These are phyloP conservation scores for Diaporthe vexans DNA, from an alignment of 2,329 filamentous ascomycete genomes.

Conservation along the genomic window DNA sequence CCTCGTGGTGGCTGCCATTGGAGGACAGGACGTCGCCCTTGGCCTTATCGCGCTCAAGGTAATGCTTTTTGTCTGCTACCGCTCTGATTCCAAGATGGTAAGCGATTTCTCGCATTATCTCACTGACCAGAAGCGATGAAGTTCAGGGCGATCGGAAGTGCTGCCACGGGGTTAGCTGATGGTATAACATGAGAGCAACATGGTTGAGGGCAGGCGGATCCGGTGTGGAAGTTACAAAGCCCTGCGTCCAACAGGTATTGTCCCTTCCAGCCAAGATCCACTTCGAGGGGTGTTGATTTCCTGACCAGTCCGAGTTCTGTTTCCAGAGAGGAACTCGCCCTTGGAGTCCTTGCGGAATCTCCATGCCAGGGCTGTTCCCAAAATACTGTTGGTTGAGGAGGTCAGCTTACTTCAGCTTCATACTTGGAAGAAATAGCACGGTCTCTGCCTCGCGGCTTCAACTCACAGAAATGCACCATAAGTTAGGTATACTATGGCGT, in stretches of 20 bases:
- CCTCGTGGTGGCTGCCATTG: slow-evolving; percentile 20
- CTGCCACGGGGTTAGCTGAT: slow-evolving; percentile 57
- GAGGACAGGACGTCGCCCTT: slow-evolving; percentile 1
- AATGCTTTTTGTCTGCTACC: slow-evolving; percentile 65
- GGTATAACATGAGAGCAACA: not conserved
- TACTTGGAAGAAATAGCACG: not conserved
- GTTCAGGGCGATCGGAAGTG: slow-evolving; percentile 85
- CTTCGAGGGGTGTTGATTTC: slow-evolving; percentile 37
- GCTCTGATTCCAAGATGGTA: slow-evolving; percentile 66
- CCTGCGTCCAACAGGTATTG: slow-evolving; percentile 9
- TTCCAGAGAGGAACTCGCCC: slow-evolving; percentile 80
- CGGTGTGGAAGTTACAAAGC: slow-evolving; percentile 39
- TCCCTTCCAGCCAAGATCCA: not conserved
- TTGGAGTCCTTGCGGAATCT: slow-evolving; percentile 74
- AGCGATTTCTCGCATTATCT: slow-evolving; percentile 53
- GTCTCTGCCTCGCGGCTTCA: not conserved
- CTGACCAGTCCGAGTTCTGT: slow-evolving; percentile 88
- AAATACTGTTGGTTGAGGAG: slow-evolving; percentile 60
- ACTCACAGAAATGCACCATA: slow-evolving; percentile 82
- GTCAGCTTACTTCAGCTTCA: not conserved
- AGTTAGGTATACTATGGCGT: slow-evolving; percentile 86
- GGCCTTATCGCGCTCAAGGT: slow-evolving; percentile 40
- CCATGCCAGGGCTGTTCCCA: slow-evolving; percentile 74
- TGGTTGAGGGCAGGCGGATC: slow-evolving; percentile 14
- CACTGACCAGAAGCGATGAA: slow-evolving; percentile 94